phyloP scores from a whole-genome alignment of 441 rosid genomes.

The Croton setiger region DNA sequence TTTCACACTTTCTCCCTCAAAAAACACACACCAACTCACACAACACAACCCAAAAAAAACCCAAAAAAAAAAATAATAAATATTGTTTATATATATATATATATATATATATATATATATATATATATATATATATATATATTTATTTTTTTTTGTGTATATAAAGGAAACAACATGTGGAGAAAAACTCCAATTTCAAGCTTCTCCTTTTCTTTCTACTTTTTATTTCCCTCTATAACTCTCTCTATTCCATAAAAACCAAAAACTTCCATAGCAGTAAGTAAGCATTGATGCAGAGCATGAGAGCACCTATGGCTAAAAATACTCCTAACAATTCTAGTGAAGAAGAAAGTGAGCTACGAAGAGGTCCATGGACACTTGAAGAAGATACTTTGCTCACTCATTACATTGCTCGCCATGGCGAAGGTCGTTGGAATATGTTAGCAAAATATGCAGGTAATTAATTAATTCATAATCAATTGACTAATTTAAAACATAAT shows the following conservation, averaged over 20 bases:
- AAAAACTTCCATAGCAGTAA: background rate
- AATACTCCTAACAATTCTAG: constrained; percentile 3
- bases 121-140: too few species aligned
- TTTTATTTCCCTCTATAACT: background rate
- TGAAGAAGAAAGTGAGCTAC: constrained; percentile 37
- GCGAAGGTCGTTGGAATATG: constrained; percentile 71
- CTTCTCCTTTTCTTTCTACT: background rate
- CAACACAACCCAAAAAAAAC: too few species aligned
- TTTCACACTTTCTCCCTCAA: too few species aligned
- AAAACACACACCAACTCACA: too few species aligned
- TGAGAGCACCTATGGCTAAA: constrained; percentile 20
- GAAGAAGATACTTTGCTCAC: constrained; percentile 69
- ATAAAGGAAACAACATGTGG: constrained; percentile 26
- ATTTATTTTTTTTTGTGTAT: constrained; percentile 3
- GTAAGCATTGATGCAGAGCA: background rate
- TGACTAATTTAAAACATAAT: too few species aligned
- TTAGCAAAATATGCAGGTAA: constrained; percentile 59
- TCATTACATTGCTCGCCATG: constrained; percentile 47
- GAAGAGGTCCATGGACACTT: constrained; percentile 76
- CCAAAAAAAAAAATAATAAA: too few species aligned
- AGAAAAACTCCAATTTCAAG: background rate
- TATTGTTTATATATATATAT: too few species aligned
- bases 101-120: too few species aligned
- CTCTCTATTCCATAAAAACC: background rate
- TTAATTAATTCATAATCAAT: background rate